phyloP scores from a whole-genome alignment of 805 yeast genomes.

The Candida patagonica region DNA sequence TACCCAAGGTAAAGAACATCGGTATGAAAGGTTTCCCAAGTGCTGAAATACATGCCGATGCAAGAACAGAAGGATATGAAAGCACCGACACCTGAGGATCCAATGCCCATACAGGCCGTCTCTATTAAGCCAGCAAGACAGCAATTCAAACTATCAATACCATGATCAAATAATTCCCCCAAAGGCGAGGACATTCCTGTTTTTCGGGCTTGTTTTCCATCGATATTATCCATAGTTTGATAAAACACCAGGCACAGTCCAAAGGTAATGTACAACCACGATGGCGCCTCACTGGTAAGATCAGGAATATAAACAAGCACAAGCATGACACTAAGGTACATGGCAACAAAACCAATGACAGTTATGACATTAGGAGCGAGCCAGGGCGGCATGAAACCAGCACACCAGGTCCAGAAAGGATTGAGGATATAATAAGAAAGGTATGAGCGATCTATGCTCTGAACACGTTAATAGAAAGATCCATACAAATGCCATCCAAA shows the following conservation, averaged over 20 bases:
- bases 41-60: conserved; percentile 47
- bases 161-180: conserved; percentile 93
- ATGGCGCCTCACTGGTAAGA: conserved; percentile 49
- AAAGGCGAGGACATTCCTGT: conserved; percentile 92
- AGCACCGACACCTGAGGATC: conserved; percentile 67
- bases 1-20: conserved; percentile 73
- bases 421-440: conserved; percentile 69
- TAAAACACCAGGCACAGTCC: conserved; percentile 80
- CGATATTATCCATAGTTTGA: conserved; percentile 96
- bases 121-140: conserved; percentile 68
- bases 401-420: conserved; percentile 80
- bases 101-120: conserved; percentile 68
- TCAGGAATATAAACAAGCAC: conserved; percentile 69
- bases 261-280: conserved; percentile 69
- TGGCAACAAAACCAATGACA: conserved; percentile 63
- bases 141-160: conserved; percentile 67
- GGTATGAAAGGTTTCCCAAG: conserved; percentile 95
- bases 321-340: conserved; percentile 49
- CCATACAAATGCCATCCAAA: not conserved
- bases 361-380: conserved; percentile 96
- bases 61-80: conserved; percentile 71
- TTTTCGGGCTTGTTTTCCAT: conserved; percentile 90
- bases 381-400: conserved; percentile 70
- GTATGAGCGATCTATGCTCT: conserved; percentile 67
- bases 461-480: conserved; percentile 1